Conservation (phyloP, 805 yeast genomes). For the Suhomyces kilbournensis region DNA sequence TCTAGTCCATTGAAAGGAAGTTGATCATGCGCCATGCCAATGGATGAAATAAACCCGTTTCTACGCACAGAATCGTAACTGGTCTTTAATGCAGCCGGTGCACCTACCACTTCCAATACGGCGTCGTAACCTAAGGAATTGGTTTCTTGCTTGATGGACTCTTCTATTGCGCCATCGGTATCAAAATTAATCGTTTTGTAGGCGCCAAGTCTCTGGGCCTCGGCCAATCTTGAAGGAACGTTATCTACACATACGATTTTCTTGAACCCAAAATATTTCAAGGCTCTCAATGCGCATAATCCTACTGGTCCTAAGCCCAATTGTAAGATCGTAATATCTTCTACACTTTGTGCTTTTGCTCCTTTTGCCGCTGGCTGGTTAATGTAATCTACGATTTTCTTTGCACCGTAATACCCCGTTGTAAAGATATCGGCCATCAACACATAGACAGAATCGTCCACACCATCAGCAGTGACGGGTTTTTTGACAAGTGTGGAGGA, state of each 20-base stretch:
- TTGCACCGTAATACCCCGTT: slow-evolving; percentile 59
- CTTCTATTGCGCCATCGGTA: slow-evolving; percentile 26
- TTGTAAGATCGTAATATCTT: slow-evolving; percentile 43
- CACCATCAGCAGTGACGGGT: slow-evolving; percentile 26
- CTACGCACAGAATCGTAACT: slow-evolving; percentile 55
- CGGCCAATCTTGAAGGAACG: slow-evolving; percentile 44
- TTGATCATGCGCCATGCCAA: slow-evolving; percentile 60
- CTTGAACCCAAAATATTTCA: slow-evolving; percentile 43
- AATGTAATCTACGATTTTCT: slow-evolving; percentile 44
- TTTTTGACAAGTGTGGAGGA: slow-evolving; percentile 46
- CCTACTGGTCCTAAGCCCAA: slow-evolving; percentile 65
- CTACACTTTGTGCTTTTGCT: slow-evolving; percentile 6
- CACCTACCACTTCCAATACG: slow-evolving; percentile 60
- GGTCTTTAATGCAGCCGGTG: slow-evolving; percentile 46
- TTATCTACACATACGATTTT: slow-evolving; percentile 48
- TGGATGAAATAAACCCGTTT: slow-evolving; percentile 55
- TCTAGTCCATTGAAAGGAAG: slow-evolving; percentile 57
- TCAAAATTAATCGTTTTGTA: slow-evolving; percentile 44
- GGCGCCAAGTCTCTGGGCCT: slow-evolving; percentile 50
- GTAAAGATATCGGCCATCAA: slow-evolving; percentile 65
- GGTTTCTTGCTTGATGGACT: slow-evolving; percentile 34
- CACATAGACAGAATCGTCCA: slow-evolving; percentile 46
- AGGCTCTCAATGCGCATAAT: slow-evolving; percentile 47
- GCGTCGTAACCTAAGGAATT: slow-evolving; percentile 56
- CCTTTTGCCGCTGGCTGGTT: slow-evolving; percentile 28